Conservation (phyloP, 2,329 filamentous ascomycete genomes). For the Diaporthe sp. region DNA sequence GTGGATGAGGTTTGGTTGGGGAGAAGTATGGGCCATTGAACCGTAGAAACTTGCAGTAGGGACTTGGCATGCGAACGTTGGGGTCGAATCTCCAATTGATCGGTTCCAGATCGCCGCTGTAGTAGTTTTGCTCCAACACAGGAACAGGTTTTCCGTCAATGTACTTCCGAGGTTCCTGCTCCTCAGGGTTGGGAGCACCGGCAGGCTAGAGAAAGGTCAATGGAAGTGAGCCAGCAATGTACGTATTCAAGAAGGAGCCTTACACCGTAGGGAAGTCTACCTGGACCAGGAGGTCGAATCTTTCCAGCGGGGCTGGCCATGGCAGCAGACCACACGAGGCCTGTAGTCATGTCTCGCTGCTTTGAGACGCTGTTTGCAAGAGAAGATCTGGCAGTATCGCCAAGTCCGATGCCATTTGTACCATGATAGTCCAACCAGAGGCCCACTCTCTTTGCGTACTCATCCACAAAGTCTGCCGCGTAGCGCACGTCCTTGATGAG, state of each 20-base stretch:
- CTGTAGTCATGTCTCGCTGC: background rate
- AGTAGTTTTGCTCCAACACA: background rate
- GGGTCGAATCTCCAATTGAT: slow-evolving; percentile 24
- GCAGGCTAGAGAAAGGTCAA: background rate
- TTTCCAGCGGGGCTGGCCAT: slow-evolving; percentile 8
- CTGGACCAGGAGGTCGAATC: background rate
- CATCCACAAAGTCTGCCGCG: slow-evolving; percentile 5
- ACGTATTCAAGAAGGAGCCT: background rate
- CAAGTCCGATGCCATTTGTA: background rate
- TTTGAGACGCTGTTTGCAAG: background rate
- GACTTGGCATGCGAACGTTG: background rate
- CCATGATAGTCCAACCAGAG: slow-evolving; percentile 13
- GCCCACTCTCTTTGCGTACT: slow-evolving; percentile 23
- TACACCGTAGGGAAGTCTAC: slow-evolving; percentile 11
- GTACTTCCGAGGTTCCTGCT: slow-evolving; percentile 1
- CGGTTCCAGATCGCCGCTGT: background rate
- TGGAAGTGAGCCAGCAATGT: background rate
- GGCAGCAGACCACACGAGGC: slow-evolving; percentile 11
- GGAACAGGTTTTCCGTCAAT: background rate
- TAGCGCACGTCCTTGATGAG: background rate
- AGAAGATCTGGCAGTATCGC: background rate
- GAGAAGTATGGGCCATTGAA: slow-evolving; percentile 20
- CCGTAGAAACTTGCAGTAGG: slow-evolving; percentile 11
- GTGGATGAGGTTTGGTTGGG: background rate
- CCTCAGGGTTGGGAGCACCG: slow-evolving; percentile 22